These are phyloP conservation scores for Rutstroemia sydowiana DNA, from an alignment of 2,329 filamentous ascomycete genomes.

Conservation along the genomic window DNA sequence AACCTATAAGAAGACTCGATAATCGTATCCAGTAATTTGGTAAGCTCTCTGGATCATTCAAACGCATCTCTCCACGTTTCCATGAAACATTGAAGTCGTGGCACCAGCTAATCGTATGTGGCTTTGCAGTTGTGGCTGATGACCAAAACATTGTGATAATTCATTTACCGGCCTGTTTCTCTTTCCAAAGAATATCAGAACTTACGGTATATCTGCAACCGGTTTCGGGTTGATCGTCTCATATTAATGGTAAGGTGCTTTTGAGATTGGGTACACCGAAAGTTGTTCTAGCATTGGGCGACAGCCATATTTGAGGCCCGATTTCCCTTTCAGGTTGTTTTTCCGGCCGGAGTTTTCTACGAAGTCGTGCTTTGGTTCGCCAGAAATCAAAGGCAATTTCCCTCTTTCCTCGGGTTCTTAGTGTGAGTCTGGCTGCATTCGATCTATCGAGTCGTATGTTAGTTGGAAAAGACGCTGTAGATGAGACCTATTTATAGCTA, in stretches of 20 bases:
- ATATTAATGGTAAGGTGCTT: background rate
- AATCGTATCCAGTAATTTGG: background rate
- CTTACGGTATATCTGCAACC: no score
- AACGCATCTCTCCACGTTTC: conserved; percentile 8
- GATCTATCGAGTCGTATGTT: no score
- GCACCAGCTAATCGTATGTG: conserved; percentile 6
- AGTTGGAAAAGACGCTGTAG: no score
- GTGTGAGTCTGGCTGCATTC: no score
- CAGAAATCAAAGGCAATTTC: no score
- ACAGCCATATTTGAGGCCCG: background rate
- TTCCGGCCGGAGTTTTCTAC: background rate
- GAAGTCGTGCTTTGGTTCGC: background rate
- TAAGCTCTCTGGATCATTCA: background rate
- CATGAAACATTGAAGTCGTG: conserved; percentile 10
- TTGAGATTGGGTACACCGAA: background rate
- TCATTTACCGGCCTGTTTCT: background rate
- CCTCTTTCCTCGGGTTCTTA: no score
- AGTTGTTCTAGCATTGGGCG: background rate
- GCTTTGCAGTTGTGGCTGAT: background rate
- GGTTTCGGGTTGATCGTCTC: background rate
- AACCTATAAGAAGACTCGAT: background rate
- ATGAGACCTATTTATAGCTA: no score
- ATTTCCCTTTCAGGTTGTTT: background rate
- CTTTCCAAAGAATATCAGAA: background rate
- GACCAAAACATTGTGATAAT: background rate